Evolutionary conservation across 306 rosid species (phyloP), one percentile per base, ranked within the genome.

Genomic region (Lathyrus sativus): DNA sequence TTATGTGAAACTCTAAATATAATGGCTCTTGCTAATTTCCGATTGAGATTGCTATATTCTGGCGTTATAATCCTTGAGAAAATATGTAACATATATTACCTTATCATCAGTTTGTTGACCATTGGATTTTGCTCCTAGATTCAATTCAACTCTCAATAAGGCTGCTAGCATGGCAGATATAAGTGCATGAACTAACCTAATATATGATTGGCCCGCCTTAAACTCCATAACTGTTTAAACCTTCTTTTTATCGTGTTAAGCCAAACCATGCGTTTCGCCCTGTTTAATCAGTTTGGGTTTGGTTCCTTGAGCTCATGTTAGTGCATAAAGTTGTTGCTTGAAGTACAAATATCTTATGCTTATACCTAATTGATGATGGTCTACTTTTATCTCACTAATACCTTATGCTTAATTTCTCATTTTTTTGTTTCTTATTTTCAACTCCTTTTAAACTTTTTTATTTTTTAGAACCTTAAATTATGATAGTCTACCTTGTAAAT

Each of bases 1-100:
- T 48, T 61, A 7, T 31, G 48, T 17, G 70, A 71, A 62, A 51
- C 72, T 67, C 53, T 58, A 56, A 51, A 67, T 74, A 43, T 58
- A 13, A 48, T 60, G 56, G 63, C 24, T 12, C 70, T 33, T 73
- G 71, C 39, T 9, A 7, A 55, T 69, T 74, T 50, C 59, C 11
- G 11, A 44, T 50, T 49, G 59, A 77, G 64, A 77, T 57, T 50
- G 41, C 38, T 68, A 41, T 48, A 46, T 65, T 15, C 41, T 29
- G 33, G 17, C 45, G 68, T 71, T 22, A 53, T 60, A 66, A 67
- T 76, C 37, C 65, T 67, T 55, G 54, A 19, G 61, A 60, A 46
- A 54, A 39, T 55, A 50, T 26, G 51, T 2, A 29, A 14, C 71
- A 14, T 9, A 46, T 26, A 67, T 53, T 18, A 4, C 44, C 49